Base-by-base conservation (phyloP, 495 filamentous ascomycete species). In the Hypoxylon subgilvum region DNA sequence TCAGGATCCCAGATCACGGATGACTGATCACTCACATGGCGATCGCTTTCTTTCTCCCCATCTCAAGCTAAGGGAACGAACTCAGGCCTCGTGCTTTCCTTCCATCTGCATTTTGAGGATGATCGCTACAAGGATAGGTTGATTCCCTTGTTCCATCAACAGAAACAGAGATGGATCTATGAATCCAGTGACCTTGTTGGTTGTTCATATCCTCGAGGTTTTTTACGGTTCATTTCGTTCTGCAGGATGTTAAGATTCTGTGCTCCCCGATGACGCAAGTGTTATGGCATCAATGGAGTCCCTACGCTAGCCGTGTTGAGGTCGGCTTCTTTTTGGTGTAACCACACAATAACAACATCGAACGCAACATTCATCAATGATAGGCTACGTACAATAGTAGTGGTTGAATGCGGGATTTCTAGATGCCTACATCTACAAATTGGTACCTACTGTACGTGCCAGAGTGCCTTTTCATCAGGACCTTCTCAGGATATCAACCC, bases 11-110 rank as follows among this genome's bases (percentile, higher is more conserved):
- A 57, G 52, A 63, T 63, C 52, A 42, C 38, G 47, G 52, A 12
- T 57, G 40, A 52, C 59, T 52, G 39, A 52, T 63, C 59, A 39
- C 42, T 19, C 52, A 57, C 59, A 63, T 63, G 36, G 52, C 13
- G 48, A 57, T 52, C 47, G 59, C 46, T 41, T 57, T 42, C 45
- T 57, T 30, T 36, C 8, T 8, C 23, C 23, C 8, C n/a, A n/a
- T n/a, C n/a, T n/a, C n/a, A n/a, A n/a, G n/a, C 28, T 32, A 23
- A 6, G n/a, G 23, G 12, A 14, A 36, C n/a, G n/a, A 36, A 32
- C 36, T 38, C 16, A 14, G 39, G 51, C 41, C 23, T 40, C 34
- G 16, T 35, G 38, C 30, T 44, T 13, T 34, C 9, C 18, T 21
- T 50, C 13, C 41, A 27, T 14, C 19, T 32, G 3, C 18, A 41